phyloP scores from a whole-genome alignment of 1,139 yeast genomes.

The Nakaseomyces delphensis region DNA sequence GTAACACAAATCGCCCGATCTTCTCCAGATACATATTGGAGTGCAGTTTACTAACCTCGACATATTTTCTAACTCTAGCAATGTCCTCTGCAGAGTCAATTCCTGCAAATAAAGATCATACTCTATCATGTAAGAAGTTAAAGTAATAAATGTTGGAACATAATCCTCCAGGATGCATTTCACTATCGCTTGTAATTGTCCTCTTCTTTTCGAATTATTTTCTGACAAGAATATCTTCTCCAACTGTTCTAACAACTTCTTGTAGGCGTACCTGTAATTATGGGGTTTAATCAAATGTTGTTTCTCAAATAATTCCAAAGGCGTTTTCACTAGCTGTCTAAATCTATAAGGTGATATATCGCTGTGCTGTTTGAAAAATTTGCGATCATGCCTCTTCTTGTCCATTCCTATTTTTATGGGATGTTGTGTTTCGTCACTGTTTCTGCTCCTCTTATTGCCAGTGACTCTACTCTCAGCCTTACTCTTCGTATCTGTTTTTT shows the following conservation, averaged over 20 bases:
- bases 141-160: slow-evolving; percentile 65
- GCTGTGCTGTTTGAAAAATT: background rate
- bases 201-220: slow-evolving; percentile 30
- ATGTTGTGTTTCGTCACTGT: background rate
- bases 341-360: slow-evolving; percentile 43
- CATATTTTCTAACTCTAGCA: slow-evolving; percentile 53
- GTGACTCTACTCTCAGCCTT: too few relatives aligned
- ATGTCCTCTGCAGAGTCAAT: slow-evolving; percentile 57
- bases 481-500: too few relatives aligned
- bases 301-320: slow-evolving; percentile 52
- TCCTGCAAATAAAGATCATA: slow-evolving; percentile 60
- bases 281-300: slow-evolving; percentile 44
- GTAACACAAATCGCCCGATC: slow-evolving; percentile 70
- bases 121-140: slow-evolving; percentile 58
- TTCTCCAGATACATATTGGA: slow-evolving; percentile 69
- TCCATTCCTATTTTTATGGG: background rate
- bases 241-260: slow-evolving; percentile 48
- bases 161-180: slow-evolving; percentile 56
- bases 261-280: slow-evolving; percentile 62
- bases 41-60: slow-evolving; percentile 44
- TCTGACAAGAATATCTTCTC: slow-evolving; percentile 38
- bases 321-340: slow-evolving; percentile 53
- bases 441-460: background rate
- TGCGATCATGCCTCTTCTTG: background rate
- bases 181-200: slow-evolving; percentile 47